phyloP scores from a whole-genome alignment of 192 early-diverging fungal species.

The Borealophlyctis nickersoniae region DNA sequence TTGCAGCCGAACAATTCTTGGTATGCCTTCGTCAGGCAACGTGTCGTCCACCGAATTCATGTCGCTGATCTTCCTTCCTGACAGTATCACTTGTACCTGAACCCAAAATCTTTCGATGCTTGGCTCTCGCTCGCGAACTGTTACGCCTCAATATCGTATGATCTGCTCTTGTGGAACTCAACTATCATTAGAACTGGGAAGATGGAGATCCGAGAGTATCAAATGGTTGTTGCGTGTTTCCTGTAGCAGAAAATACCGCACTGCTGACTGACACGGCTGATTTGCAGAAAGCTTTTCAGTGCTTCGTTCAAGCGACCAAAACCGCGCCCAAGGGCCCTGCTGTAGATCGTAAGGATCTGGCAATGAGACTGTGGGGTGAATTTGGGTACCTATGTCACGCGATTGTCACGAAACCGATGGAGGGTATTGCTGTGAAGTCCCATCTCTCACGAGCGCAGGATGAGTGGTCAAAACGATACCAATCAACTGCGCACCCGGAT shows the following conservation, averaged over 20 bases:
- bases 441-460: neutral
- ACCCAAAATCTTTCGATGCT: constrained; percentile 53
- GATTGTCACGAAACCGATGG: constrained; percentile 31
- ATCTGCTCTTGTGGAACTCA: constrained; percentile 62
- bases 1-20: constrained; percentile 50
- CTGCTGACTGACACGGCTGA: neutral
- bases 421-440: constrained; percentile 18
- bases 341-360: constrained; percentile 8
- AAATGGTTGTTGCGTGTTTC: too few relatives aligned
- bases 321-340: constrained; percentile 9
- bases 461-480: neutral
- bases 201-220: constrained; percentile 51
- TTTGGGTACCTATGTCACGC: constrained; percentile 37
- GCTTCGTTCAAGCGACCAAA: constrained; percentile 49
- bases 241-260: too few relatives aligned
- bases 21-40: constrained; percentile 34
- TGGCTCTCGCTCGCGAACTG: constrained; percentile 65
- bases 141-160: constrained; percentile 59
- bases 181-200: constrained; percentile 50
- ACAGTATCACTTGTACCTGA: constrained; percentile 53
- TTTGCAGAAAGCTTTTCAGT: constrained; percentile 59
- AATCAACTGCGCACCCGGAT: neutral
- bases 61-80: too few relatives aligned
- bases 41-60: too few relatives aligned
- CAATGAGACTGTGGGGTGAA: constrained; percentile 32